Conservation (phyloP, 257 asterid genomes). For the Thymus quinquecostatus region DNA sequence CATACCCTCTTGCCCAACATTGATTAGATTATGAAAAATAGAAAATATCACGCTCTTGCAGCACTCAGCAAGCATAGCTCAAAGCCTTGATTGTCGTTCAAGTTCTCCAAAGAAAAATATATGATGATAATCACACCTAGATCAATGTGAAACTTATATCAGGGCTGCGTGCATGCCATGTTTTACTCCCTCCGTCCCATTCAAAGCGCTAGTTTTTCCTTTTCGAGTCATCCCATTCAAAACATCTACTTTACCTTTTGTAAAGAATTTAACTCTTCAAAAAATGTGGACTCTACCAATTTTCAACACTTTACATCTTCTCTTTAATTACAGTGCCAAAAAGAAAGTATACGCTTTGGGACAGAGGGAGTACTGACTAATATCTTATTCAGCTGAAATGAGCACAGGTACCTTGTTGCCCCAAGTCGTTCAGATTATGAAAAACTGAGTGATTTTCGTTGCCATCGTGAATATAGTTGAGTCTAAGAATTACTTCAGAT, state of each 20-base stretch:
- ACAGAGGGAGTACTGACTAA: neutral
- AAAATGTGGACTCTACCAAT: too few relatives aligned
- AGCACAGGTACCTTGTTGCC: neutral
- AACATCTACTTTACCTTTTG: too few relatives aligned
- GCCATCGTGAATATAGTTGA: conserved; percentile 6
- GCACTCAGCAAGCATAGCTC: neutral
- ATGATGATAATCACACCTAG: neutral
- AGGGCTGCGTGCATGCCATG: neutral
- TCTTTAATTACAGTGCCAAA: too few relatives aligned
- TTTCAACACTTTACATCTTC: too few relatives aligned
- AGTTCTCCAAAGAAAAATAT: neutral
- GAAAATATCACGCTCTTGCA: neutral
- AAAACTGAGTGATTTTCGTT: neutral
- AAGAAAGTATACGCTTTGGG: too few relatives aligned
- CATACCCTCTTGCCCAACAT: conserved; percentile 2
- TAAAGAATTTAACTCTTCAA: too few relatives aligned
- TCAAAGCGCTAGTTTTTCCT: too few relatives aligned
- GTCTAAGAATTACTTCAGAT: conserved; percentile 15
- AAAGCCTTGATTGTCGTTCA: neutral
- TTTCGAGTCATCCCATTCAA: too few relatives aligned
- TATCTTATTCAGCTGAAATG: conserved; percentile 14
- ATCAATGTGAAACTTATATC: neutral
- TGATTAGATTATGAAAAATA: conserved; percentile 9
- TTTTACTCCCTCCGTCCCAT: neutral
- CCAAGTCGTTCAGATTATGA: conserved; percentile 20